phyloP scores from a whole-genome alignment of 371 early-diverging fungal genomes.

The Nematocida major region DNA sequence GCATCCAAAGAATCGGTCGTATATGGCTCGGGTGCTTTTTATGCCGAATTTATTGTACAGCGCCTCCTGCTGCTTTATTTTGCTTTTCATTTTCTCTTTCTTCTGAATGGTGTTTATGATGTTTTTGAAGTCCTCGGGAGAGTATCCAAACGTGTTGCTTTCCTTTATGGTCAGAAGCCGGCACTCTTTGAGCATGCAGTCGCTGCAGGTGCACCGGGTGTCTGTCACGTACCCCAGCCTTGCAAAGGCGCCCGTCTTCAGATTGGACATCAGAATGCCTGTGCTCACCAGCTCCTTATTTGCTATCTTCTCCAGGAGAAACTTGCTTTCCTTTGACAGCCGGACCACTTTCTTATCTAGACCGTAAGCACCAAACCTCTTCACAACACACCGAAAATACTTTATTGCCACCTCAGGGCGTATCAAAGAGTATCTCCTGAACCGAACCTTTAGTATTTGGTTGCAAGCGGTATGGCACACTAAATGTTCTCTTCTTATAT shows the following conservation, averaged over 20 bases:
- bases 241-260: background rate
- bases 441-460: slow-evolving; percentile 11
- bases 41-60: slow-evolving; percentile 27
- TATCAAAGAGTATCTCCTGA: background rate
- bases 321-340: slow-evolving; percentile 18
- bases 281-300: background rate
- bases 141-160: background rate
- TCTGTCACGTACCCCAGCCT: background rate
- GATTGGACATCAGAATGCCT: slow-evolving; percentile 30
- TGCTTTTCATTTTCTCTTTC: slow-evolving; percentile 24
- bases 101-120: background rate
- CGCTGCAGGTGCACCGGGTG: background rate
- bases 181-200: background rate
- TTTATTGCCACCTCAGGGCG: slow-evolving; percentile 34
- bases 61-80: slow-evolving; percentile 18
- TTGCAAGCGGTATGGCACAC: slow-evolving; percentile 35
- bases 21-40: background rate
- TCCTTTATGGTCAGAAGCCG: background rate
- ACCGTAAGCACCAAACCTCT: slow-evolving; percentile 1
- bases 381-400: slow-evolving; percentile 15
- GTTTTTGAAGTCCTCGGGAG: background rate
- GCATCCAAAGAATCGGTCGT: slow-evolving; percentile 45
- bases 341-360: background rate
- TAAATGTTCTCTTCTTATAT: slow-evolving; percentile 24
- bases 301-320: slow-evolving; percentile 8